Evolutionary conservation across 768 basidiomycete species (phyloP), one percentile per base, ranked within the genome.

Genomic region (Vishniacozyma victoriae): DNA sequence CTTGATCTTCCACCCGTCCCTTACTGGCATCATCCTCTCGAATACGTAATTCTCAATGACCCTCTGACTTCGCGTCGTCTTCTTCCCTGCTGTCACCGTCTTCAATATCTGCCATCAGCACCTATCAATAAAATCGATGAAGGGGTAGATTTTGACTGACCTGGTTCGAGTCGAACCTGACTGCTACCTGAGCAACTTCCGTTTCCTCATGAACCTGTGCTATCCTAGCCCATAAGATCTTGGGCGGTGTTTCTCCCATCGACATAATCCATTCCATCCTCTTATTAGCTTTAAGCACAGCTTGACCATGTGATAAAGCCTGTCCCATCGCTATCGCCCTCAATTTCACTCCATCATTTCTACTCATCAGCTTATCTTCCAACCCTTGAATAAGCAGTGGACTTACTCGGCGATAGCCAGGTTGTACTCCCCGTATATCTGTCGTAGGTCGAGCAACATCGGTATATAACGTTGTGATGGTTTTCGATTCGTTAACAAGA

Each of bases 11-110:
- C 52, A 53, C 16, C 45, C 52, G 15, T 35, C 33, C 26, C 39
- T 43, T 16, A 41, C 36, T 4, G 52, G 52, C 16, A 48, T 19
- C 9, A 33, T 24, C 16, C 41, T 4, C 18, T 53, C 52, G 29
- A 53, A 53, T 16, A 53, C 45, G 25, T 47, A 41, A 37, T 53
- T 46, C 14, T 53, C 52, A 3, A 53, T 22, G 19, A 53, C 52
- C 23, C 46, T 33, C 31, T 43, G 52, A n/a, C 29, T 33, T 33
- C n/a, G 29, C n/a, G 9, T 33, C 29, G 29, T 9, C 29, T 33
- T 9, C 29, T n/a, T 24, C 31, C 39, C 16, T 37, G 40, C 41
- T 41, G 11, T 9, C 36, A 29, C 9, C 41, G 52, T 2, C 33
- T 46, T 18, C 24, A 27, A 23, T 42, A 9, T 40, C 39, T 26